Base-by-base conservation (phyloP, 1,139 yeast genomes). In the Candida dubliniensis region DNA sequence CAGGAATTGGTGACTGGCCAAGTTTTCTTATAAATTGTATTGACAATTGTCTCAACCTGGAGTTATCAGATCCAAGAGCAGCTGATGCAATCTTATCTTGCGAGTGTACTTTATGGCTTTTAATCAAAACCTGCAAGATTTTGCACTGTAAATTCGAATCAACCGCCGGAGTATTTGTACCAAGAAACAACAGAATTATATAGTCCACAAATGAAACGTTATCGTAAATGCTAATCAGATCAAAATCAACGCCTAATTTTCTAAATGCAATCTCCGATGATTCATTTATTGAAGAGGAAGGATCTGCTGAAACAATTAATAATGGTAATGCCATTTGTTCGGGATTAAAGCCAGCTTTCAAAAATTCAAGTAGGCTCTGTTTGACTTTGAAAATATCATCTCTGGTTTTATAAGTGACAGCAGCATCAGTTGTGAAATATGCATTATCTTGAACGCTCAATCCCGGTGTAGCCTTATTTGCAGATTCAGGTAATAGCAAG, bases 361-460 rank as follows among this genome's bases (percentile, higher is more conserved):
- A 50, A 44, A 71, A 70, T 35, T 64, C 68, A 29, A 74, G 53
- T 11, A 73, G 50, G 4, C 58, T 51, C 2, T 48, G 47, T 55
- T 84, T 87, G 33, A 76, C 76, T 0, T 54, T 58, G 1, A 67
- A 52, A 34, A 87, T 62, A 23, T 77, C 81, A 0, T 72, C 71
- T n/a, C 49, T 50, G 1, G 77, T 67, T 36, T 76, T 76, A 55
- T 77, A 81, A 0, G 76, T 59, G 0, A 82, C 78, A 11, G 91
- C 89, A 4, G 95, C 88, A 49, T 79, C 79, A 43, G 74, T 74
- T 0, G 88, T 82, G 55, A 88, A 78, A 55, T 81, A 87, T 0
- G 77, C 60, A 29, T 76, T 73, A 44, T 85, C 88, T 0, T 61
- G 60, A 0, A 71, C 59, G 23, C 82, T 71, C 46, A 89, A 64